A percentile compares a stretch with the other conserved stretches of the same genome.
Conservation (phyloP, 192 early-diverging fungal species). For the Coemansia reversa region DNA sequence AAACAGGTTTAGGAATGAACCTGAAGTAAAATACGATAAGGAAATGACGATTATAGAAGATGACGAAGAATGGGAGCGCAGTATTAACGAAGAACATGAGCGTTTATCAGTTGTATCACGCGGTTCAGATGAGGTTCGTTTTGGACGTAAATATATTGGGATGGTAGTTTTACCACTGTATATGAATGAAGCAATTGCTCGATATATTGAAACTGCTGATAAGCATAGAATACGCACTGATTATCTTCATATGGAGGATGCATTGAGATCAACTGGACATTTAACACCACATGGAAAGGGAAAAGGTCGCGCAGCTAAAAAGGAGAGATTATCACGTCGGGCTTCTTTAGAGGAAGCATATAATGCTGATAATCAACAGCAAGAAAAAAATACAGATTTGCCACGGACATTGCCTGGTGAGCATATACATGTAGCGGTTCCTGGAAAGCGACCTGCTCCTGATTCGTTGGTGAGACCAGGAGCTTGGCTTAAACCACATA, state of each 20-base stretch:
- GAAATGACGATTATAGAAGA: not conserved
- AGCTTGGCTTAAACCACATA: constrained; percentile 58
- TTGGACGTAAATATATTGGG: constrained; percentile 50
- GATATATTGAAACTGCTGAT: constrained; percentile 5
- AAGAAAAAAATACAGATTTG: not conserved
- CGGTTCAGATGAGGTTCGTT: constrained; percentile 51
- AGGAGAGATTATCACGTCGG: not conserved
- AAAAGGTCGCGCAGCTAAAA: constrained; percentile 20
- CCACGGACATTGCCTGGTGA: constrained; percentile 32
- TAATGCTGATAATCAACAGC: not conserved
- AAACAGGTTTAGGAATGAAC: not conserved
- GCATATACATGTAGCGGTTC: constrained; percentile 20
- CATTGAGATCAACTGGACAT: constrained; percentile 40
- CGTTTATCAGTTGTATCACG: constrained; percentile 6
- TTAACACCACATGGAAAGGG: constrained; percentile 39
- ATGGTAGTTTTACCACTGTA: constrained; percentile 32
- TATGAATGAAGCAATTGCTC: constrained; percentile 11
- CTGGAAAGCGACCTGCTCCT: constrained; percentile 31
- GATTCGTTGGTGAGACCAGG: constrained; percentile 32
- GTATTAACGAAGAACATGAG: not conserved
- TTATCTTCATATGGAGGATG: constrained; percentile 40
- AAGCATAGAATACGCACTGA: constrained; percentile 31
- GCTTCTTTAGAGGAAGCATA: constrained; percentile 1
- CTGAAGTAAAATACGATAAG: not conserved
- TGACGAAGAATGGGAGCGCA: not conserved